Percentiles rank a stretch among this genome's conserved stretches.
Evolutionary conservation across 2,329 filamentous ascomycete species (phyloP).

Genomic region (Colletotrichum sp.): DNA sequence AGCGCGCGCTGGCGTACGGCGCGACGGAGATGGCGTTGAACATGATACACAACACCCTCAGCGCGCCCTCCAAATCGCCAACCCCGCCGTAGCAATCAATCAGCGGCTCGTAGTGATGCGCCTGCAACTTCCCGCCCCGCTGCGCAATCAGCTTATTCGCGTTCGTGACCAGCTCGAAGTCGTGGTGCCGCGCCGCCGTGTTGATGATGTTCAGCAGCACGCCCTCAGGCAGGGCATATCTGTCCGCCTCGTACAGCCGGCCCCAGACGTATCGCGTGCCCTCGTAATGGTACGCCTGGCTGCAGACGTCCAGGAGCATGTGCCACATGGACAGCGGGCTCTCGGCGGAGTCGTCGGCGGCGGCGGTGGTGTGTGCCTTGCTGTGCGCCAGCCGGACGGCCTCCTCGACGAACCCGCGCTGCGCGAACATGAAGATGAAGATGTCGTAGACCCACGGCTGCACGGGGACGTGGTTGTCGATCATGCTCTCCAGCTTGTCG

Average conservation of each 20-base stretch:
- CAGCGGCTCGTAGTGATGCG: constrained; percentile 81
- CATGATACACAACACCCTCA: constrained; percentile 79
- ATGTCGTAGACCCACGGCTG: constrained; percentile 81
- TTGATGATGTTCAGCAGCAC: constrained; percentile 73
- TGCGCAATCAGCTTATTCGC: constrained; percentile 71
- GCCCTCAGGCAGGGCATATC: constrained; percentile 68
- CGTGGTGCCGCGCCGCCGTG: constrained; percentile 71
- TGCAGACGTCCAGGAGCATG: constrained; percentile 78
- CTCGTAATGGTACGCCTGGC: constrained; percentile 65
- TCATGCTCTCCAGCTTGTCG: constrained; percentile 71
- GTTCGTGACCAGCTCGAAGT: constrained; percentile 72
- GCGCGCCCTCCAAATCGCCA: constrained; percentile 67
- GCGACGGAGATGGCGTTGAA: constrained; percentile 63
- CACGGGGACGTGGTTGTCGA: constrained; percentile 57
- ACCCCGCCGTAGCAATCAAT: constrained; percentile 70
- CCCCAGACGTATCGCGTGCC: constrained; percentile 75
- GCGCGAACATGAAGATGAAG: constrained; percentile 75
- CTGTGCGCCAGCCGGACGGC: constrained; percentile 71
- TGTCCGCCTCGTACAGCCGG: constrained; percentile 46
- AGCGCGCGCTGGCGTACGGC: constrained; percentile 64
- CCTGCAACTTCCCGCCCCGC: constrained; percentile 60
- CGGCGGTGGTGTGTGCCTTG: constrained; percentile 44
- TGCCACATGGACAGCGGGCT: constrained; percentile 62
- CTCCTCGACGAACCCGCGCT: constrained; percentile 78
- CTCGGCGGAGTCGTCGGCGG: constrained; percentile 32